Evolutionary conservation across 139 green algal genomes (phyloP).

Genomic region (Parachlorella kessleri): DNA sequence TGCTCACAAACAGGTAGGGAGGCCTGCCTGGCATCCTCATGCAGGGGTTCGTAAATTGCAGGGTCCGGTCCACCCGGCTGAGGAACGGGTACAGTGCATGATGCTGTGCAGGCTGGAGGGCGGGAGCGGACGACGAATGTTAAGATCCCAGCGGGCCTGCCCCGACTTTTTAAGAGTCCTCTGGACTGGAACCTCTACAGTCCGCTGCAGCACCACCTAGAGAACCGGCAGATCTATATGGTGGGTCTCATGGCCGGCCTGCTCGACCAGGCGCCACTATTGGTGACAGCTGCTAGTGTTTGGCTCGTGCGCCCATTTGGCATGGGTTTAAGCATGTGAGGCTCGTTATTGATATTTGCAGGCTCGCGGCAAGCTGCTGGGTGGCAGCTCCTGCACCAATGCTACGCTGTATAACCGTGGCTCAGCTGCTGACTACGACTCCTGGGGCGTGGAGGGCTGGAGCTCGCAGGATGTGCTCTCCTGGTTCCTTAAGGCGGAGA

Average conservation of each 20-base stretch:
- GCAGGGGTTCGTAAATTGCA: too few relatives aligned
- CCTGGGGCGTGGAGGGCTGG: constrained; percentile 84
- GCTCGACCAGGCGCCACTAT: background rate
- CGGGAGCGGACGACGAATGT: too few relatives aligned
- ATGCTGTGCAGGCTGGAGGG: too few relatives aligned
- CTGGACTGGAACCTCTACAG: constrained; percentile 90
- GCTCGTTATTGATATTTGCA: too few relatives aligned
- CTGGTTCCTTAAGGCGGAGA: constrained; percentile 80
- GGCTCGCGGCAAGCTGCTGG: constrained; percentile 81
- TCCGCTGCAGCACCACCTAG: constrained; percentile 58
- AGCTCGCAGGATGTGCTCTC: constrained; percentile 69
- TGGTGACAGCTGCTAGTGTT: background rate
- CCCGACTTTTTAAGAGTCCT: constrained; percentile 76
- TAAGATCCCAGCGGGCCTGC: constrained; percentile 80
- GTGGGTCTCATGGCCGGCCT: background rate
- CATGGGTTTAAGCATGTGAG: too few relatives aligned
- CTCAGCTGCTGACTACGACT: constrained; percentile 78
- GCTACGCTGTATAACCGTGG: constrained; percentile 91
- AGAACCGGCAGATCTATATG: constrained; percentile 78
- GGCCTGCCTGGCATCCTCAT: too few relatives aligned
- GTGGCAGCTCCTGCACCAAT: constrained; percentile 86
- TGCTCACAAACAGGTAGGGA: too few relatives aligned
- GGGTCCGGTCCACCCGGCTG: too few relatives aligned
- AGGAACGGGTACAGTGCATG: too few relatives aligned
- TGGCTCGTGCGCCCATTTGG: background rate